Conservation (phyloP, 768 basidiomycete species). For the Mycena rosella region DNA sequence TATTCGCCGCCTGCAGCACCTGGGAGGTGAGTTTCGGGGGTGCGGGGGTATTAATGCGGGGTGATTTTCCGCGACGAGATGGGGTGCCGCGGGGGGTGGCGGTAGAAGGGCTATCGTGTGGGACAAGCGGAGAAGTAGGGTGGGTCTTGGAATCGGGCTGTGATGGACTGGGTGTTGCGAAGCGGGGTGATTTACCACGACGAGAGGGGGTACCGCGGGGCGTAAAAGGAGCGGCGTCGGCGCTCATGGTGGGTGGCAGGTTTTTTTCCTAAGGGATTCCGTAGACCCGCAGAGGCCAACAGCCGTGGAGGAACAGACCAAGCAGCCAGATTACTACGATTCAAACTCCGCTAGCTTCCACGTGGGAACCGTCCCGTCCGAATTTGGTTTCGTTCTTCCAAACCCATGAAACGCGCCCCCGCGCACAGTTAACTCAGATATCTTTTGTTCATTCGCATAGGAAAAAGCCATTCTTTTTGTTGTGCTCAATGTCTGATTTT, state of each 20-base stretch:
- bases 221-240: conserved; percentile 54
- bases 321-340: conserved; percentile 17
- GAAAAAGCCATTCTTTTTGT: too few relatives aligned
- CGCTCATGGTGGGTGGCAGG: conserved; percentile 23
- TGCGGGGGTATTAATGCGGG: conserved; percentile 64
- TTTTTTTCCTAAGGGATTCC: conserved; percentile 27
- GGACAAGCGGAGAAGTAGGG: conserved; percentile 47
- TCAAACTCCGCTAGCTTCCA: conserved; percentile 26
- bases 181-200: conserved; percentile 72
- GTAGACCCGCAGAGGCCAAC: conserved; percentile 19
- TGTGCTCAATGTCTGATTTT: conserved; percentile 16
- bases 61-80: conserved; percentile 74
- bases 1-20: conserved; percentile 61
- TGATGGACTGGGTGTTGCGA: conserved; percentile 63
- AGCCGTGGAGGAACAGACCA: conserved; percentile 9
- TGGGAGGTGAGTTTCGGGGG: conserved; percentile 60
- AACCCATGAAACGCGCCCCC: conserved; percentile 13
- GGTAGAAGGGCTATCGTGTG: conserved; percentile 62
- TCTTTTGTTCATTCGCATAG: not conserved
- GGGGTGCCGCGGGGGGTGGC: conserved; percentile 68
- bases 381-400: conserved; percentile 15
- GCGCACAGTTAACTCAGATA: not conserved
- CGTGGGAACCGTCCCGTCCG: conserved; percentile 21
- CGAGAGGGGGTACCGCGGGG: conserved; percentile 74
- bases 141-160: conserved; percentile 50